Base-by-base conservation (phyloP, 2,329 filamentous ascomycete species). In the Aspergillus texensis region DNA sequence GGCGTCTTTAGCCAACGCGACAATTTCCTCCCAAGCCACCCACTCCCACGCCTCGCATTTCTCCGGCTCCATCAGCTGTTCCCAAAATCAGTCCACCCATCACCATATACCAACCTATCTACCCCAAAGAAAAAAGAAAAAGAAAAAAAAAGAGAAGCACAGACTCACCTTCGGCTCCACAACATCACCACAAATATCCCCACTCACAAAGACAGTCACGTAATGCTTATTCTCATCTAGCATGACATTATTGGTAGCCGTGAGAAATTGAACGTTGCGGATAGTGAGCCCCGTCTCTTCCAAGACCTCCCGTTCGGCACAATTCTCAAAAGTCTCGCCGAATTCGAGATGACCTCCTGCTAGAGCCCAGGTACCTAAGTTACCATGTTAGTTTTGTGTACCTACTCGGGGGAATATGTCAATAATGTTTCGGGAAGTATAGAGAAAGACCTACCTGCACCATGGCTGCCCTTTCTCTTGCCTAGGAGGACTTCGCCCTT, bases 261-360 rank as follows among this genome's bases (percentile, higher is more conserved):
- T 85, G 0, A 89, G 67, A 36, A 90, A 83, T 54, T 80, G 81
- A 8, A 85, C 57, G 11, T 84, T 81, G 1, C 74, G 79, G 1
- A 93, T 81, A 0, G 76, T 70, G 0, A 92, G 80, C 0, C 85
- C 89, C 0, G 91, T 92, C 71, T 94, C 91, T 72, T 94, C 91
- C 0, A 86, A 73, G 0, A 85, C 81, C 75, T 94, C 91, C 4
- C 91, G 84, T 57, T 79, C 83, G 0, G 90, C 90, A 63, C 90
- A 92, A 0, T 77, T 74, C 21, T 86, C 80, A 36, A 87, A 82
- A 1, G 81, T 81, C 73, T 94, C 91, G 65, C 86, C 85, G 62
- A 85, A 84, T 63, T 94, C 91, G 19, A 93, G 83, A 70, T 94
- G 91, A 0, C 91, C 91, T 21, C 91, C 91, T 0, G 91, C 90